phyloP scores from a whole-genome alignment of 768 basidiomycete species.

The Gymnopilus junonius region DNA sequence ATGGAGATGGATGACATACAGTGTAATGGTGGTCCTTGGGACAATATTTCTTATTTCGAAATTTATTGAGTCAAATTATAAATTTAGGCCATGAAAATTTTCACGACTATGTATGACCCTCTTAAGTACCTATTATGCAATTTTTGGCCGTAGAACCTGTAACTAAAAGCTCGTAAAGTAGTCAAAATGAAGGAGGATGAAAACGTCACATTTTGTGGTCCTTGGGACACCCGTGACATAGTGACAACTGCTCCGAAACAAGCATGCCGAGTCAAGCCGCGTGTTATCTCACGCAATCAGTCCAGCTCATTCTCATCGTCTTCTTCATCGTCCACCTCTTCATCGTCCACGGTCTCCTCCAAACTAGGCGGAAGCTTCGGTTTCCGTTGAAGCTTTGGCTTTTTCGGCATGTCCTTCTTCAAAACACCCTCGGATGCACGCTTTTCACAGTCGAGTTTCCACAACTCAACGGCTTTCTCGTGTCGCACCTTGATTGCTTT shows the following conservation, averaged over 20 bases:
- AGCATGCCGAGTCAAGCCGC: not conserved
- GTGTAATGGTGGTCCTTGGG: conserved; percentile 4
- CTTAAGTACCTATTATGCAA: not conserved
- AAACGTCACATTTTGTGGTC: not conserved
- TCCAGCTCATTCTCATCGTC: not conserved
- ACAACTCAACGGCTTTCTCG: not conserved
- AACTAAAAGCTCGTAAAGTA: not conserved
- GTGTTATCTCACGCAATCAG: not conserved
- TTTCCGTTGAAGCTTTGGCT: not conserved
- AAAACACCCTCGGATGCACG: not conserved
- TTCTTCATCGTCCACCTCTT: not conserved
- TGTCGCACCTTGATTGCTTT: not conserved
- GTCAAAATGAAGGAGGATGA: not conserved
- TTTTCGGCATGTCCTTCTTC: not conserved
- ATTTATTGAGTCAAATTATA: not conserved
- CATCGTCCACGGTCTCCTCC: not conserved
- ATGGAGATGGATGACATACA: too few relatives aligned
- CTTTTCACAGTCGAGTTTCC: not conserved
- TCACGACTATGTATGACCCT: not conserved
- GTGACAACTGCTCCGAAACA: not conserved
- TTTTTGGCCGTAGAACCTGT: not conserved
- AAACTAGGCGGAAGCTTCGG: not conserved
- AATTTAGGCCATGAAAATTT: not conserved
- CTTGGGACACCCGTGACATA: conserved; percentile 1
- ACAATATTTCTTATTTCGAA: not conserved